Evolutionary conservation across 768 basidiomycete genomes (phyloP), one percentile per base, ranked within the genome.

Genomic region (Tulasnella sp.): DNA sequence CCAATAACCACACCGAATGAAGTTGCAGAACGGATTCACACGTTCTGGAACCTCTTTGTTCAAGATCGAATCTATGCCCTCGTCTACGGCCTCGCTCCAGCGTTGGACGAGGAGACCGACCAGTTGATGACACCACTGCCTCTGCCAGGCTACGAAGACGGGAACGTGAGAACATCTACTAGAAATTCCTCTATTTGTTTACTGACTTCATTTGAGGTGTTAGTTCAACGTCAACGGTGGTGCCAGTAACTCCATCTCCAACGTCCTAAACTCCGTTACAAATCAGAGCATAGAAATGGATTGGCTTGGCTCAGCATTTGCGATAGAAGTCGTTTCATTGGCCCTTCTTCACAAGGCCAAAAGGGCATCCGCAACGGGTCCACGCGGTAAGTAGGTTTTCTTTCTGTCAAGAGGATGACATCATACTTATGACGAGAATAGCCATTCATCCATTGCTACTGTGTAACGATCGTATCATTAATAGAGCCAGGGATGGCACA

Each of bases 1-100:
- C 74, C 74, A 5, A 48, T 23, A n/a, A 48, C 39, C 15, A 16
- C 44, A 46, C 44, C 16, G 44, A 61, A 6, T 13, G 74, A 75
- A 23, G 3, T 32, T 20, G 23, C 26, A 9, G 74, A 75, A 39
- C 39, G 74, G 74, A 75, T 75, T 26, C 42, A 42, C 44, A 75
- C 48, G 18, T 75, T 75, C 29, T 75, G 74, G 74, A 42, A 42
- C 26, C 40, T 73, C 39, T 73, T 32, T 32, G 26, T 42, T 35
- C 46, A 48, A 48, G 71, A 73, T 73, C 40, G 46, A 5, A 11
- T 73, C 37, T 42, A 48, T 23, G 71, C 71, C 9, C 13, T 40
- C 35, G 46, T 73, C 29, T 26, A 42, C 71, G 71, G 71, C 35
- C 46, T 73, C 37, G 71, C 46, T 3, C 40, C 40, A 20, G 40